Base-by-base conservation (phyloP, 73 alveolate species). In the Tetrahymena elliotti region DNA sequence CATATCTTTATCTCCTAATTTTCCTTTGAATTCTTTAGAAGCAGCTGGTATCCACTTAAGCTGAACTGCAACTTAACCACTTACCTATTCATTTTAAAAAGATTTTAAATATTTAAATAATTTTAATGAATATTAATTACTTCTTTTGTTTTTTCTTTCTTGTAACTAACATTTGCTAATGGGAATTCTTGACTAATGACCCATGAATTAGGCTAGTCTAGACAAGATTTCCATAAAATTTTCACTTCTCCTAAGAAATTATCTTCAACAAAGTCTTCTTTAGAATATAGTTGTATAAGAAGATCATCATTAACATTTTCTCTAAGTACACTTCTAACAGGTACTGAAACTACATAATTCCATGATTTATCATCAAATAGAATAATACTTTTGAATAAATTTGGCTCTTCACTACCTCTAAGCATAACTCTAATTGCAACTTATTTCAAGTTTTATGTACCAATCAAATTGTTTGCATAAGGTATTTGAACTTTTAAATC, bases 221-320 rank as follows among this genome's bases (percentile, higher is more conserved):
- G 33, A 12, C 88, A 83, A 16, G 24, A 4, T 33, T 94, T 94
- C 96, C 96, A 94, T 83, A 94, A 33, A 27, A 94, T 41, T 33
- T 94, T 94, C 0, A 94, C 96, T 83, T 94, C 96, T 38, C 96
- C 96, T 6, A 94, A 68, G 41, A 94, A 94, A 83, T 94, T 94
- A 36, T 83, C 20, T 84, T 94, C 96, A 8, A 38, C 94, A 84
- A 94, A 68, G 2, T 68, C 92, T 10, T 38, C 93, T 37, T 94
- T 38, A n/a, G 53, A 18, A 40, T 94, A 94, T 18, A 94, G 68
- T 40, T 92, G 18, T 83, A 94, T 35, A 41, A 84, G 52, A 35
- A 94, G 35, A 24, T 83, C 88, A 53, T 94, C 96, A 38, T 84
- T 83, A 3, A 94, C 54, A 94, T 94, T 94, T 83, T 94, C 96